phyloP scores from a whole-genome alignment of 192 early-diverging fungal species.

The Coemansia javaensis region DNA sequence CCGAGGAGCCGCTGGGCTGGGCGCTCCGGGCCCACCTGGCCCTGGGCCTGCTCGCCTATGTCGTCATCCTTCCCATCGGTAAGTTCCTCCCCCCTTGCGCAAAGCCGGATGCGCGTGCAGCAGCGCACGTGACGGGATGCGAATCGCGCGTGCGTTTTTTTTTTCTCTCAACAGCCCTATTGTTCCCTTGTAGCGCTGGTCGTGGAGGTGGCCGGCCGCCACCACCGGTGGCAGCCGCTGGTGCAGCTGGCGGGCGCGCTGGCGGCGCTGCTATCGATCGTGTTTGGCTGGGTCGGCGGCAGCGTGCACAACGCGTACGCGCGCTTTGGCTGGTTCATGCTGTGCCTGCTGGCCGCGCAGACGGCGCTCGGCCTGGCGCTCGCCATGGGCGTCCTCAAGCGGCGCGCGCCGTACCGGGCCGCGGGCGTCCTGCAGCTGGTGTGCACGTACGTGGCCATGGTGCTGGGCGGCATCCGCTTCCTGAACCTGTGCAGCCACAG shows the following conservation, averaged over 20 bases:
- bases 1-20: constrained; percentile 39
- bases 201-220: constrained; percentile 48
- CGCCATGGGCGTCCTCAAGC: constrained; percentile 26
- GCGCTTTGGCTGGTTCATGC: constrained; percentile 56
- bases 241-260: constrained; percentile 50
- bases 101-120: no score
- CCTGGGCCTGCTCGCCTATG: constrained; percentile 23
- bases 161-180: neutral
- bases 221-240: constrained; percentile 53
- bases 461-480: constrained; percentile 57
- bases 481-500: constrained; percentile 57
- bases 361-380: constrained; percentile 43
- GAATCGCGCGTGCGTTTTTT: neutral
- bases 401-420: constrained; percentile 30
- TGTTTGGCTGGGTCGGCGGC: constrained; percentile 55
- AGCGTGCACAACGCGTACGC: constrained; percentile 54
- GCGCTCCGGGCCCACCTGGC: constrained; percentile 34
- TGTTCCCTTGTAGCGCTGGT: constrained; percentile 43
- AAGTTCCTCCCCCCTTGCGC: no score
- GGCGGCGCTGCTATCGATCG: constrained; percentile 50
- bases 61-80: constrained; percentile 42
- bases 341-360: constrained; percentile 46
- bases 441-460: constrained; percentile 57
- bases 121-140: neutral
- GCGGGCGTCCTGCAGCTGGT: constrained; percentile 44